These are phyloP conservation scores for Podospora anserina DNA, from an alignment of 495 filamentous ascomycete species.

Conservation along the genomic window DNA sequence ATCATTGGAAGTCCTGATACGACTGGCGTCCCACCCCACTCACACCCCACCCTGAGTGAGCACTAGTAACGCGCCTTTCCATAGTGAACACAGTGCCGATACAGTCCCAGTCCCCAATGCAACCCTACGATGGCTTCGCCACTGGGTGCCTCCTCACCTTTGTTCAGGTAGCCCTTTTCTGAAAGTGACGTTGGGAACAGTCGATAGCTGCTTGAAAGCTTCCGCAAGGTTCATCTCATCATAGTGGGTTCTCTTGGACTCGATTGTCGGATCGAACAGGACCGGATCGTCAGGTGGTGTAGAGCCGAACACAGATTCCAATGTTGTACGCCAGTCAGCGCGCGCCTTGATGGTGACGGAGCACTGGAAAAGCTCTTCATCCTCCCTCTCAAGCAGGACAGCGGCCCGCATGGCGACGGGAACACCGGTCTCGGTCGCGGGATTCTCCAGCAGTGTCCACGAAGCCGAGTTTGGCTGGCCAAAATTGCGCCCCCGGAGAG, in stretches of 20 bases:
- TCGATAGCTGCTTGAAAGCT: no score
- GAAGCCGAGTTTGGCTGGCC: not conserved
- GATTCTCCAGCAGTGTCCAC: not conserved
- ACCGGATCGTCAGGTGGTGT: slow-evolving; percentile 1
- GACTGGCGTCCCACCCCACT: no score
- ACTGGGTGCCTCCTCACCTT: no score
- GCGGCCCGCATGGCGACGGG: not conserved
- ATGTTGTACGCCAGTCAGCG: not conserved
- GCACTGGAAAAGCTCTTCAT: not conserved
- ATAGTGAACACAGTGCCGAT: no score
- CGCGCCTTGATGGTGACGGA: not conserved
- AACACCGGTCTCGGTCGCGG: not conserved
- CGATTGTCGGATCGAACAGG: not conserved
- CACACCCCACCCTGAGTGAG: no score
- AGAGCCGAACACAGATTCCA: not conserved
- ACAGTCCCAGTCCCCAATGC: no score
- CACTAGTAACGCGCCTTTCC: no score
- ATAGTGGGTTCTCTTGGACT: not conserved
- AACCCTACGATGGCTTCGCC: no score
- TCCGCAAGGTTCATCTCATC: not conserved
- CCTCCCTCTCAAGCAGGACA: not conserved
- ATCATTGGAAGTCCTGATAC: no score
- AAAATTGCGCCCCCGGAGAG: not conserved
- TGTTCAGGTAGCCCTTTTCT: no score
- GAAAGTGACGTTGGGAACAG: no score